Percentiles rank a stretch among this genome's conserved stretches.
These are phyloP conservation scores for Chalciporus pseudorubinellus DNA, from an alignment of 768 basidiomycete genomes.

Conservation along the genomic window DNA sequence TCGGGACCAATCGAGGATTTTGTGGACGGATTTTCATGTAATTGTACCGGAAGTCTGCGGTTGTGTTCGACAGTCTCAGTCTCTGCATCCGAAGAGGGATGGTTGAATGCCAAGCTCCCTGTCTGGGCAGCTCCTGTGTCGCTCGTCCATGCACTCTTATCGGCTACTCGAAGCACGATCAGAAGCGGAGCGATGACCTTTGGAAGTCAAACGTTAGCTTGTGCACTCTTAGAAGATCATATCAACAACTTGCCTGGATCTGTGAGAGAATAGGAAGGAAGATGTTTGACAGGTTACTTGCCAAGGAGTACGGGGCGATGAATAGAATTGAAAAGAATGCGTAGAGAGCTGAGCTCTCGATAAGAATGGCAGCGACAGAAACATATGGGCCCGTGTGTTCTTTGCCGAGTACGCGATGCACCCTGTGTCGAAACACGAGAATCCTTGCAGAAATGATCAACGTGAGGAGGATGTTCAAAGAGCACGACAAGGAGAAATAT, in stretches of 20 bases:
- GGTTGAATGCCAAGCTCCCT: no score
- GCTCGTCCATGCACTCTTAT: no score
- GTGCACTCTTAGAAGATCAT: no score
- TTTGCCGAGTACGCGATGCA: slow-evolving; percentile 19
- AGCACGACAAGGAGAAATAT: slow-evolving; percentile 30
- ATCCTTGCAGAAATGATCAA: slow-evolving; percentile 32
- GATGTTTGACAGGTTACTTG: slow-evolving; percentile 26
- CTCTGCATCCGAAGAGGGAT: no score
- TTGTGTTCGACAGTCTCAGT: no score
- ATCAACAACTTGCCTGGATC: slow-evolving; percentile 21
- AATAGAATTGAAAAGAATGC: slow-evolving; percentile 28
- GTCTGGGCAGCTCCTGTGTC: no score
- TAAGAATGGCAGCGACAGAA: slow-evolving; percentile 32
- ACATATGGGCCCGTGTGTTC: slow-evolving; percentile 27
- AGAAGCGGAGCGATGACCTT: no score
- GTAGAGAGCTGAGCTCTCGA: slow-evolving; percentile 37
- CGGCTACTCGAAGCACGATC: no score
- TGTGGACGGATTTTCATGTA: no score
- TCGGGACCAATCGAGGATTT: no score
- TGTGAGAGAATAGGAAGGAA: slow-evolving; percentile 29
- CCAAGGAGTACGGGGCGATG: slow-evolving; percentile 24
- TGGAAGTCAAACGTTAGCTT: no score
- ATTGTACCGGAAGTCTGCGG: no score
- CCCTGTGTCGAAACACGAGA: slow-evolving; percentile 16
- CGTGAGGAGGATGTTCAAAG: slow-evolving; percentile 34